Base-by-base conservation (phyloP, 306 rosid species). In the Urtica urens region DNA sequence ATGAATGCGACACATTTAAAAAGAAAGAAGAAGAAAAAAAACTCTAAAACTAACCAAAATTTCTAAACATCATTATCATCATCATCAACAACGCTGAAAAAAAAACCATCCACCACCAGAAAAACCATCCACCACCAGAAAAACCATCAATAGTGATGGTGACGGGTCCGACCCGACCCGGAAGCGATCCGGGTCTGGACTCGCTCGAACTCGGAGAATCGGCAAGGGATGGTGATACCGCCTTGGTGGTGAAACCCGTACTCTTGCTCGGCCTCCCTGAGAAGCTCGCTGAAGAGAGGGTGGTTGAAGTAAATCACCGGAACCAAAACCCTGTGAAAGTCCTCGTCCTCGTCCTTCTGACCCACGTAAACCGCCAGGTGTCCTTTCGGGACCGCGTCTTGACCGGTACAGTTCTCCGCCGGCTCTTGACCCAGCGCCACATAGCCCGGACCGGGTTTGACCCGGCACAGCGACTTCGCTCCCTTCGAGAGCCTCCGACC, bases 251-350 rank as follows among this genome's bases (percentile, higher is more conserved):
- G 48, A 38, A 55, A 85, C 56, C 99, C 99, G 50, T 66, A 90
- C 62, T 85, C 83, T 16, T 69, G 8, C 72, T 90, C 95, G 1
- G 99, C 67, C 25, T 85, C 94, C 35, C 53, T 75, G 25, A 90
- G 55, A 43, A 90, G 77, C 28, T 73, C 76, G 9, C 87, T 68
- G 19, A 90, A 90, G 50, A 90, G 58, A 0, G 95, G 99, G 41
- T 90, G 99, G 66, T 85, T 90, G 27, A 77, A 85, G 69, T 85
- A 90, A 6, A 90, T 67, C 61, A 85, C 94, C 2, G 99, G 99
- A 44, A 90, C 87, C 65, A 85, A n/a, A 2, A 82, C 94, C 0
- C 99, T 70, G 35, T 51, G 81, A 46, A 69, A 79, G 52, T 76
- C 93, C 9, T 81, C 87, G 68, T 77, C 92, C 9, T 81, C 87